Conservation (phyloP, 352 stramenopile species). For the Paralagenidium karlingii region DNA sequence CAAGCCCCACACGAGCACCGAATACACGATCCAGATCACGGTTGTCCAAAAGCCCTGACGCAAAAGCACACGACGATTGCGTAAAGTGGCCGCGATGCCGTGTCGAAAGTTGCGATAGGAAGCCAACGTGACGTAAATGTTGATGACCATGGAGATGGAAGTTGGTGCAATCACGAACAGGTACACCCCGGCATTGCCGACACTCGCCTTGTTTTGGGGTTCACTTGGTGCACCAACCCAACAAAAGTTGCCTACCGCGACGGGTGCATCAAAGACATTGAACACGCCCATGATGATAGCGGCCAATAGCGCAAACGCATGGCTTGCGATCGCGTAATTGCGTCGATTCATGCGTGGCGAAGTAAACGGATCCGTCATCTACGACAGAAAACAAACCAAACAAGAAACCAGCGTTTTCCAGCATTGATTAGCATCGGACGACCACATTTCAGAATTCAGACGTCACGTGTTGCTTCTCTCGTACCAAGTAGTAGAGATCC, state of each 20-base stretch:
- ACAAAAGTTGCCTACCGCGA: slow-evolving; percentile 56
- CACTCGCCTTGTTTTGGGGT: slow-evolving; percentile 16
- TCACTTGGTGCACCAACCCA: slow-evolving; percentile 45
- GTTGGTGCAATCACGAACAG: slow-evolving; percentile 56
- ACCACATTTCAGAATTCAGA: no score
- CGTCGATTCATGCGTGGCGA: slow-evolving; percentile 48
- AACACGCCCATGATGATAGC: slow-evolving; percentile 36
- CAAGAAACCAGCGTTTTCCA: no score
- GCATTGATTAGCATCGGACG: background rate
- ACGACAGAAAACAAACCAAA: slow-evolving; percentile 1
- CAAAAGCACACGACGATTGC: slow-evolving; percentile 37
- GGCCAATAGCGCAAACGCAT: slow-evolving; percentile 18
- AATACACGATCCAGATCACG: slow-evolving; percentile 55
- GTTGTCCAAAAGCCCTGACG: slow-evolving; percentile 61
- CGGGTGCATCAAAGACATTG: slow-evolving; percentile 34
- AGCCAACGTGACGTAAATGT: slow-evolving; percentile 54
- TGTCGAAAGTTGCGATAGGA: slow-evolving; percentile 45
- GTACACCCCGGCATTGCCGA: slow-evolving; percentile 37
- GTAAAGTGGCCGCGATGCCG: slow-evolving; percentile 41
- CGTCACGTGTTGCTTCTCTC: no score
- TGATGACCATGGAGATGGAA: slow-evolving; percentile 30
- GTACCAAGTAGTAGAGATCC: slow-evolving; percentile 56
- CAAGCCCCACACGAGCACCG: slow-evolving; percentile 42
- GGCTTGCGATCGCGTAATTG: slow-evolving; percentile 46
- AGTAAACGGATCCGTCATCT: slow-evolving; percentile 78